Evolutionary conservation across 2,329 filamentous ascomycete species (phyloP), one percentile per base, ranked within the genome.

Genomic region (Alternaria infectoria): DNA sequence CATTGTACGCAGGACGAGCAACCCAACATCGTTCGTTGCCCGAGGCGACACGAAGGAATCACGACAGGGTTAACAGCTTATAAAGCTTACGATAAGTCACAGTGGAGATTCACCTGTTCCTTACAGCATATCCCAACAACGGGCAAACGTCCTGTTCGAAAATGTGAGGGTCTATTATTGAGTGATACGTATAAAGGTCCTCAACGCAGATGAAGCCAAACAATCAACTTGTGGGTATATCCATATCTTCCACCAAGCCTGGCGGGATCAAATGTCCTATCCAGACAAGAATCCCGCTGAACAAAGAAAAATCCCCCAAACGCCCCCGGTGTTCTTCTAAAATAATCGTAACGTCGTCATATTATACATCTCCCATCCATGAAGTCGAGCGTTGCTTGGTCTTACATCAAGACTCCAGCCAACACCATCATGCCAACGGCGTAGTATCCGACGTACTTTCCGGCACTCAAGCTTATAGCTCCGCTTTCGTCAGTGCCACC

Each of bases 391-490:
- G 13, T 25, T 23, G 19, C 21, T 13, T 3, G 7, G 5, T 21
- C 10, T 50, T 62, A 70, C 28, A 69, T 19, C 21, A 69, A 62
- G 17, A 70, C 64, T 40, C 66, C 66, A 54, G 78, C 80, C 3
- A 76, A 62, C 6, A 82, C 79, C 55, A 79, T 74, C 30, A 80
- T 72, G 4, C 76, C 74, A 57, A 83, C 73, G 5, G 77, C 70
- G 75, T 79, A 82, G 57, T 77, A 81, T 3, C 82, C 81, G 17
- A 74, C 69, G 43, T 74, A 77, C 57, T 78, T 73, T 12, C 74
- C 68, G 11, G 76, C 45, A 5, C 58, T 66, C 30, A 74, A 32
- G n/a, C 62, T 54, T n/a, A 69, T 51, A 4, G 69, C 70, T 5
- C 66, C 73, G 23, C 71, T 70, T 21, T 72, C 70, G 40, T 79